Conservation (phyloP, 805 yeast genomes). For the Yamadazyma insecticola region DNA sequence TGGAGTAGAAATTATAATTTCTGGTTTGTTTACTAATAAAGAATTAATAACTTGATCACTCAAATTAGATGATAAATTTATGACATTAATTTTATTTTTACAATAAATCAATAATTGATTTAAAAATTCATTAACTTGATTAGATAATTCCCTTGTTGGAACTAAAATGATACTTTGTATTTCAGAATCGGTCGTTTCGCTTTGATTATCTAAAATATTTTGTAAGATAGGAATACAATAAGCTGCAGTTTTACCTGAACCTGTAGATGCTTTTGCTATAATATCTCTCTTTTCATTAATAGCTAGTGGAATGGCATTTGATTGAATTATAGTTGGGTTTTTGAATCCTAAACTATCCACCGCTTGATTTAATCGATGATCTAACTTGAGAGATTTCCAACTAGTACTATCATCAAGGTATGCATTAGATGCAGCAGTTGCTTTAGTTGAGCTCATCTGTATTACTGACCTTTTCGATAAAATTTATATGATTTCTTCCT, state of each 20-base stretch:
- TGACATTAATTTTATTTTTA: slow-evolving; percentile 54
- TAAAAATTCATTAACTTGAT: slow-evolving; percentile 73
- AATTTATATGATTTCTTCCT: slow-evolving; percentile 9
- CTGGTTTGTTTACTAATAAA: slow-evolving; percentile 69
- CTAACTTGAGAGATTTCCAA: slow-evolving; percentile 77
- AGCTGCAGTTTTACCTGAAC: slow-evolving; percentile 94
- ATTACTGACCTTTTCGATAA: too few relatives aligned
- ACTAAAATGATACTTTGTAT: slow-evolving; percentile 71
- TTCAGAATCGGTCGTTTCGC: slow-evolving; percentile 15
- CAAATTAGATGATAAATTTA: slow-evolving; percentile 64
- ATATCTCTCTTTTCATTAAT: slow-evolving; percentile 86
- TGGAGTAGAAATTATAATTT: slow-evolving; percentile 83
- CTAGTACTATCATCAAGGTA: slow-evolving; percentile 65
- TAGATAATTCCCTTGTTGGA: slow-evolving; percentile 89
- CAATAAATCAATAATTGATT: slow-evolving; percentile 68
- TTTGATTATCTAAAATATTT: slow-evolving; percentile 48
- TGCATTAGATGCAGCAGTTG: slow-evolving; percentile 60
- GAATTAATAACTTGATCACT: slow-evolving; percentile 70
- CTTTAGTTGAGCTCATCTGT: slow-evolving; percentile 6
- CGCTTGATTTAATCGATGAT: slow-evolving; percentile 81
- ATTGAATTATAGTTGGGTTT: slow-evolving; percentile 87
- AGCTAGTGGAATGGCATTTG: slow-evolving; percentile 89
- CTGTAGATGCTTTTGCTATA: slow-evolving; percentile 91
- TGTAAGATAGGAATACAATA: slow-evolving; percentile 85
- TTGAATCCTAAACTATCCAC: slow-evolving; percentile 72